phyloP scores from a whole-genome alignment of 306 rosid species.

The Pterocarpus santalinus region DNA sequence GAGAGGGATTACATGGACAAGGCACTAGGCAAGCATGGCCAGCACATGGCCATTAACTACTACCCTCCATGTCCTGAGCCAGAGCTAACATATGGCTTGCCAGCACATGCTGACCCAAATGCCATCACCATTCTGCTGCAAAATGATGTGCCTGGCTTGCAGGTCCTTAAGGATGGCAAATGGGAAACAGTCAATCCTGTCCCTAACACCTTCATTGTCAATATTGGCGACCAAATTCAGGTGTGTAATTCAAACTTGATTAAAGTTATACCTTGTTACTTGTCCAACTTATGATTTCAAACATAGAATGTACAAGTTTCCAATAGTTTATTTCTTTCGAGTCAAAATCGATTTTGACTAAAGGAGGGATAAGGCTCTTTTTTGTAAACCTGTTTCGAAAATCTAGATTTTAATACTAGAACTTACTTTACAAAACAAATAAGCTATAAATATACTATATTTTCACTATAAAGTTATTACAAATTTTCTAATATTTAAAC shows the following conservation, averaged over 20 bases:
- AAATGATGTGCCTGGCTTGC: slow-evolving; percentile 78
- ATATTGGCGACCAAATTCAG: slow-evolving; percentile 91
- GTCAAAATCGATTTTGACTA: too few species aligned
- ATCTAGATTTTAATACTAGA: too few species aligned
- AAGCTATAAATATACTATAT: too few species aligned
- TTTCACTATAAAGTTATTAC: too few species aligned
- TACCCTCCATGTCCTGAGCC: slow-evolving; percentile 94
- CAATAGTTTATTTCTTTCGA: too few species aligned
- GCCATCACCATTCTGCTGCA: slow-evolving; percentile 82
- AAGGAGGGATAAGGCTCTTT: too few species aligned
- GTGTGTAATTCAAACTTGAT: slow-evolving; percentile 34
- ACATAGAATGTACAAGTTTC: too few species aligned
- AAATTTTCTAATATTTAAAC: too few species aligned
- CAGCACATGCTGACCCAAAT: slow-evolving; percentile 93
- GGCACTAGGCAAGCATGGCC: slow-evolving; percentile 80
- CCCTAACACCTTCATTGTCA: slow-evolving; percentile 81
- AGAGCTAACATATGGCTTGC: slow-evolving; percentile 84
- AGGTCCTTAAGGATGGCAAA: slow-evolving; percentile 69
- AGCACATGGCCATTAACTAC: slow-evolving; percentile 90
- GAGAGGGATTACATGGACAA: slow-evolving; percentile 62
- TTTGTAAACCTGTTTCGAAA: too few species aligned
- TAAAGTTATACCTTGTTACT: not conserved
- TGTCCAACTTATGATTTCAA: not conserved
- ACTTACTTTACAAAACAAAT: too few species aligned
- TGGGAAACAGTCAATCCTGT: slow-evolving; percentile 84